Evolutionary conservation across 768 basidiomycete species (phyloP), one percentile per base, ranked within the genome.

Genomic region (Panaeolus papilionaceus): DNA sequence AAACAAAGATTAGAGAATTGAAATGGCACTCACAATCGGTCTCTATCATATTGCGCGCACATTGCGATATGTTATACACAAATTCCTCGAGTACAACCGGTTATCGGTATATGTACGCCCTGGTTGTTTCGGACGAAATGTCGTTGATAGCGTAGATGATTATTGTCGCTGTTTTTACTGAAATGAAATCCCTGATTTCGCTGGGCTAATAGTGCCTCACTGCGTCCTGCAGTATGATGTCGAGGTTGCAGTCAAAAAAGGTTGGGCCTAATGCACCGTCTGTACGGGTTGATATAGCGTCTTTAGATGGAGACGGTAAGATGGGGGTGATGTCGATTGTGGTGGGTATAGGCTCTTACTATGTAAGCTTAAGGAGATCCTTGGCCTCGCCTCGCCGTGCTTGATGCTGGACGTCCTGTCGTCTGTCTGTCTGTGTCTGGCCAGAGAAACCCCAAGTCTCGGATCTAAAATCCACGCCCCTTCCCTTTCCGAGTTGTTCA

Each of bases 21-120:
- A 37, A 58, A 58, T 58, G 33, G 14, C 12, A 58, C 54, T 58
- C 54, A 58, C 54, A 58, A 58, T 58, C 28, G 54, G 54, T 58
- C 54, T 58, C 54, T 58, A 33, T 58, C 54, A 58, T 58, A 58
- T 1, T 58, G 54, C 12, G 54, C 54, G 10, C 54, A 58, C 54
- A 58, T 58, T 16, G 26, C 23, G n/a, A 26, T 9, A 20, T 10
- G 47, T 20, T 49, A 49, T 4, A 4, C 9, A 49, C 8, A 10
- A 44, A 44, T 44, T 44, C 47, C 20, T 49, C 20, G n/a, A 26
- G 16, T 49, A 20, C 47, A 49, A 49, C 47, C n/a, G 11, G 42
- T 44, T 44, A 44, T 44, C 18, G 42, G 42, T 44, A 12, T 44
- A 18, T 44, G 42, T 8, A 20, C 8, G 47, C 20, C 20, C 20